Evolutionary conservation across 306 rosid species (phyloP).

Genomic region (Quillaja saponaria): DNA sequence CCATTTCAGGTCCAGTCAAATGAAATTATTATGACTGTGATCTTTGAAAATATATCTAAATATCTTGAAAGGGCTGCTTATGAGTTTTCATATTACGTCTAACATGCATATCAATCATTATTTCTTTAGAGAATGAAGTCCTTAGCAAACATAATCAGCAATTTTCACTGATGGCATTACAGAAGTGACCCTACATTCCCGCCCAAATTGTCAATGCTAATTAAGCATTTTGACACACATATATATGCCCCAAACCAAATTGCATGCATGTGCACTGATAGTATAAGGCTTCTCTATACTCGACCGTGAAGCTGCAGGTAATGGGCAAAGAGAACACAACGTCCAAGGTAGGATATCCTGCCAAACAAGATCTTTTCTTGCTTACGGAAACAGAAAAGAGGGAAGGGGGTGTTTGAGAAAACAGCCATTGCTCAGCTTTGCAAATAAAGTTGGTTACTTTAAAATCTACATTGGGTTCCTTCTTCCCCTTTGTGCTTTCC

Average conservation of each 20-base stretch:
- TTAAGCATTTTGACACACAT: too few species aligned
- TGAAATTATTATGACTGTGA: neutral
- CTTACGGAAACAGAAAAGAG: neutral
- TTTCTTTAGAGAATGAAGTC: too few species aligned
- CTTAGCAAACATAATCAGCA: too few species aligned
- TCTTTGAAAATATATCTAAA: neutral
- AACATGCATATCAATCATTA: too few species aligned
- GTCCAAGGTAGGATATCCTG: slow-evolving; percentile 28
- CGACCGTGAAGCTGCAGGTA: neutral
- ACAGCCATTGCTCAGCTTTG: slow-evolving; percentile 37
- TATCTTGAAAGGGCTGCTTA: neutral
- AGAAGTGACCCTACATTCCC: too few species aligned
- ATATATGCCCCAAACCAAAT: neutral
- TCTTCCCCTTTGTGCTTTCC: slow-evolving; percentile 34
- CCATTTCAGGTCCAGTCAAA: neutral
- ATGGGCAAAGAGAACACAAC: slow-evolving; percentile 1
- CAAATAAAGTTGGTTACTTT: slow-evolving; percentile 33
- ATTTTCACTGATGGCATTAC: too few species aligned
- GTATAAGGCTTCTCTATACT: neutral
- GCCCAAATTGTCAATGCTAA: too few species aligned
- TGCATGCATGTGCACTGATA: neutral
- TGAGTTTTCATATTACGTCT: too few species aligned
- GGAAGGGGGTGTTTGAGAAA: slow-evolving; percentile 6
- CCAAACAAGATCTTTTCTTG: slow-evolving; percentile 24
- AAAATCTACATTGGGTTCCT: slow-evolving; percentile 14